These are phyloP conservation scores for Falciphora oryzae DNA, from an alignment of 2,329 filamentous ascomycete species.

Conservation along the genomic window DNA sequence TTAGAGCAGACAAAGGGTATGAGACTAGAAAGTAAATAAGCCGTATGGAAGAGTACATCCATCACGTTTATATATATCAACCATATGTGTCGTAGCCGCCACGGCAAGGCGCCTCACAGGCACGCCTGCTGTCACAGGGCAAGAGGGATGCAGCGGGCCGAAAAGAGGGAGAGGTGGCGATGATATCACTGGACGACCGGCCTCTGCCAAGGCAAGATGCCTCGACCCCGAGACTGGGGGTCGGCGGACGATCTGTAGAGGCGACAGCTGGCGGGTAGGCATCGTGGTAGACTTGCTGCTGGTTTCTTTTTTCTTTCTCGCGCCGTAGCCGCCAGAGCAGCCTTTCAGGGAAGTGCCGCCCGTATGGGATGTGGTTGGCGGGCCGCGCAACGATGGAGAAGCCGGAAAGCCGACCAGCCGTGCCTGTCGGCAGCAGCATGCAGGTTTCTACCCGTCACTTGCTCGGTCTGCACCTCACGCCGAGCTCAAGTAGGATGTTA, in stretches of 20 bases:
- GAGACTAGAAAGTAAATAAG: background rate
- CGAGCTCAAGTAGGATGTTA: too few relatives aligned
- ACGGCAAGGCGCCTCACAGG: too few relatives aligned
- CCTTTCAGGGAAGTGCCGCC: too few relatives aligned
- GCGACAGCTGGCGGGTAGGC: too few relatives aligned
- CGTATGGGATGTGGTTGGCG: background rate
- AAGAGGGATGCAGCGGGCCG: too few relatives aligned
- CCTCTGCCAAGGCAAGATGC: background rate
- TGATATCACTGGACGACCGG: background rate
- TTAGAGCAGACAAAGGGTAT: background rate
- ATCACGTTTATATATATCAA: background rate
- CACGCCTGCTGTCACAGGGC: background rate
- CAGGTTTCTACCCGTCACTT: too few relatives aligned
- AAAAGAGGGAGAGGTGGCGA: background rate
- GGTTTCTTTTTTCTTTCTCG: too few relatives aligned
- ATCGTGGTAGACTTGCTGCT: too few relatives aligned
- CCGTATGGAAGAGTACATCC: background rate
- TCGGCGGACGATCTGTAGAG: too few relatives aligned
- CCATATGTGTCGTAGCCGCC: background rate
- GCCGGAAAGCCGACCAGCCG: background rate
- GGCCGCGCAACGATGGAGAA: background rate
- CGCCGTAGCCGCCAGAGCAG: too few relatives aligned
- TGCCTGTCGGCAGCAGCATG: background rate
- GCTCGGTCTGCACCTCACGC: too few relatives aligned
- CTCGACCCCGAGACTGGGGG: too few relatives aligned